phyloP scores from a whole-genome alignment of 2,329 filamentous ascomycete species.

The Zopfia rhizophila region DNA sequence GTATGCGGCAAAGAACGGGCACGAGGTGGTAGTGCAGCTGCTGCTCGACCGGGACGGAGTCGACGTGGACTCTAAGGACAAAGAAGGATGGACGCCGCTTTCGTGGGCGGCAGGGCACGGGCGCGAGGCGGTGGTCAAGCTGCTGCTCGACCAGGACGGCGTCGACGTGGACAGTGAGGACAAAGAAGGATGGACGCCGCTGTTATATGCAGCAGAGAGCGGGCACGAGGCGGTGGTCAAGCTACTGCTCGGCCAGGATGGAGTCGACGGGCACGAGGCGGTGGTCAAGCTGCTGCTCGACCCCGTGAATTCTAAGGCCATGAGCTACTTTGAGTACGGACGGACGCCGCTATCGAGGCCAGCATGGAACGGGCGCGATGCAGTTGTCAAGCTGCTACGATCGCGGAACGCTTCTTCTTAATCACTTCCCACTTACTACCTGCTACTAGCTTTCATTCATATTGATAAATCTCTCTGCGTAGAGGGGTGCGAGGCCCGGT shows the following conservation, averaged over 20 bases:
- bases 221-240: too few relatives aligned
- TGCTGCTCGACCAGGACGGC: not conserved
- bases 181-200: too few relatives aligned
- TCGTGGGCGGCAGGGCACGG: not conserved
- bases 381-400: not conserved
- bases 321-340: not conserved
- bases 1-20: slow-evolving; percentile 1
- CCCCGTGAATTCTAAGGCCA: slow-evolving; percentile 3
- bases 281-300: slow-evolving; percentile 2
- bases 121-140: too few relatives aligned
- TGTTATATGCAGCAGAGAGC: too few relatives aligned
- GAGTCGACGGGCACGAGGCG: not conserved
- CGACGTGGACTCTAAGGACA: slow-evolving; percentile 3
- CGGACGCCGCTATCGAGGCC: not conserved
- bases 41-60: slow-evolving; percentile 5
- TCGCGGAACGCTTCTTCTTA: too few relatives aligned
- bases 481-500: too few relatives aligned
- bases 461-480: too few relatives aligned
- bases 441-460: too few relatives aligned
- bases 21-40: slow-evolving; percentile 3
- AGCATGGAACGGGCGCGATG: not conserved
- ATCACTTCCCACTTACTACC: too few relatives aligned
- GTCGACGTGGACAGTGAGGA: not conserved
- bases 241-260: not conserved
- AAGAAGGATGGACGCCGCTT: not conserved